These are phyloP conservation scores for Coniophora puteana DNA, from an alignment of 1,284 basidiomycete species.

Conservation along the genomic window DNA sequence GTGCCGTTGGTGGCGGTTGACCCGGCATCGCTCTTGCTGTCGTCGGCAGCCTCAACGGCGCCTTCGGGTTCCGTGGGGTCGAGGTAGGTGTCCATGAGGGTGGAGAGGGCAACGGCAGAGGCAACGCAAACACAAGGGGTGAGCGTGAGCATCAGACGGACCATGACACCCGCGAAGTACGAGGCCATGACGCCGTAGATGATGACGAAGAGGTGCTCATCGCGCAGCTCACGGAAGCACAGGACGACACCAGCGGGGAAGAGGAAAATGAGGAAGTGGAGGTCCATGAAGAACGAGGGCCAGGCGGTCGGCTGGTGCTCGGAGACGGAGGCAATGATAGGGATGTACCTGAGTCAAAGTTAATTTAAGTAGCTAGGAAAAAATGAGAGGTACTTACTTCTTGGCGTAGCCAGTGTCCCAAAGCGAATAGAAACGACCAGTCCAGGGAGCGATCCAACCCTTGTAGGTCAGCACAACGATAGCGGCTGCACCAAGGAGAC, in stretches of 20 bases:
- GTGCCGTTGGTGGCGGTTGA: conserved; percentile 24
- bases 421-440: conserved; percentile 97
- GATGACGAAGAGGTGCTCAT: conserved; percentile 99
- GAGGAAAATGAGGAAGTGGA: conserved; percentile 95
- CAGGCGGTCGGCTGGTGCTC: conserved; percentile 99
- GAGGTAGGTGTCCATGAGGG: conserved; percentile 87
- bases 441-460: conserved; percentile 98
- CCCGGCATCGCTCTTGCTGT: conserved; percentile 31
- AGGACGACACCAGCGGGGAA: conserved; percentile 96
- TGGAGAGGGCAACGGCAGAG: conserved; percentile 88
- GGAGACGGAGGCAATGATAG: conserved; percentile 99
- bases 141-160: conserved; percentile 90
- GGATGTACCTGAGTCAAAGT: conserved; percentile 68
- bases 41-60: too few species aligned
- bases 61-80: conserved; percentile 65
- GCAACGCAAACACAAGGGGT: conserved; percentile 92
- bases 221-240: conserved; percentile 91
- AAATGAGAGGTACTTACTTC: conserved; percentile 53
- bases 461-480: conserved; percentile 86
- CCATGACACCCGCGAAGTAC: conserved; percentile 99
- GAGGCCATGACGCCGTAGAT: conserved; percentile 95
- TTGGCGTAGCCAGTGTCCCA: conserved; percentile 99
- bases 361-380: conserved; percentile 9
- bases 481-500: conserved; percentile 69
- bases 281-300: conserved; percentile 99